phyloP scores from a whole-genome alignment of 164 flowering plant genomes.

The Stephania japonica region DNA sequence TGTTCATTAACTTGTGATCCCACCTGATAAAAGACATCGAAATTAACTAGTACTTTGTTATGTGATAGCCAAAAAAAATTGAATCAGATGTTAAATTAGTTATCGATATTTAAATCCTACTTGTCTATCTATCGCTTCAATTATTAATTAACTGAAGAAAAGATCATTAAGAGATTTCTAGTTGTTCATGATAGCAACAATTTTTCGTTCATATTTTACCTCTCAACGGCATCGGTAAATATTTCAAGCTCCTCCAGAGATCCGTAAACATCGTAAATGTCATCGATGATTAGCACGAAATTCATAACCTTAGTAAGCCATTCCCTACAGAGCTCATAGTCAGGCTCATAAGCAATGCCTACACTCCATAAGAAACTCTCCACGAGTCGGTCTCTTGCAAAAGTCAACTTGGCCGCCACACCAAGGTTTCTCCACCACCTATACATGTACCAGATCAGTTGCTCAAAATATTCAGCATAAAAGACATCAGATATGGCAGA shows the following conservation, averaged over 20 bases:
- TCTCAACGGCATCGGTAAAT: conserved; percentile 13
- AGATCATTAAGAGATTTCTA: neutral
- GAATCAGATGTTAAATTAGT: too few relatives aligned
- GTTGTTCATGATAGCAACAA: neutral
- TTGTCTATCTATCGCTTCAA: too few relatives aligned
- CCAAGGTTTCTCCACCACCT: conserved; percentile 18
- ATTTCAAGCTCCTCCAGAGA: conserved; percentile 14
- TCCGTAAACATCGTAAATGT: conserved; percentile 27
- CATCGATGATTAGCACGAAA: conserved; percentile 21
- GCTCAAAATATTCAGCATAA: neutral
- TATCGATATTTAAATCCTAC: too few relatives aligned
- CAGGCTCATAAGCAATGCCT: conserved; percentile 3
- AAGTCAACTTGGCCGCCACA: neutral
- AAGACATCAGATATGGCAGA: neutral
- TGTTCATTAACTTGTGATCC: conserved; percentile 5
- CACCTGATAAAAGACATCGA: conserved; percentile 4
- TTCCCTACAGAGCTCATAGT: neutral
- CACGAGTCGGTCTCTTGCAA: conserved; percentile 11
- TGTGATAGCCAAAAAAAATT: too few relatives aligned
- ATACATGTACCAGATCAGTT: neutral
- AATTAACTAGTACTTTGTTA: too few relatives aligned
- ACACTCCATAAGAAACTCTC: conserved; percentile 10
- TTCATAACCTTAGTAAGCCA: conserved; percentile 1
- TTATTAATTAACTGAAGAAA: too few relatives aligned
- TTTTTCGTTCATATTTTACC: neutral